Evolutionary conservation across 2,329 filamentous ascomycete species (phyloP), one percentile per base, ranked within the genome.

Genomic region (Hirsutella minnesotensis): DNA sequence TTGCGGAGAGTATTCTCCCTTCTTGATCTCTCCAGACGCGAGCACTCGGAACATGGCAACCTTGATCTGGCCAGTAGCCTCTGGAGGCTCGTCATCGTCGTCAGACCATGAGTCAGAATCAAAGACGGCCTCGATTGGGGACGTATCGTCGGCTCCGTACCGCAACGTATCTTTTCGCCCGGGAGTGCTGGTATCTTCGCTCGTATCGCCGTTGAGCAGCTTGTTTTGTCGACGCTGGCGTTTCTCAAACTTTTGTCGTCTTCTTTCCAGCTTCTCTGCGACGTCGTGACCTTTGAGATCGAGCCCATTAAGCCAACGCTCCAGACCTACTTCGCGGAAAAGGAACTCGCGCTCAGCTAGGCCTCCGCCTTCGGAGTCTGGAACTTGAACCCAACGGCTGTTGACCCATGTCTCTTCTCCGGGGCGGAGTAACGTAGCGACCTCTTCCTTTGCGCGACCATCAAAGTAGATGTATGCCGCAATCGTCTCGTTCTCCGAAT

Each of bases 401-500:
- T 96, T 98, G 20, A 98, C 94, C 92, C 92, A 98, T 2, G 92
- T 98, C 66, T 98, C 92, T 60, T 96, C 92, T 20, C 92, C 90
- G 12, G 89, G 83, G 43, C 92, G 76, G 41, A 98, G 70, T 44
- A 98, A 69, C 12, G 92, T 98, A 41, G 92, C 92, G 3, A 98
- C 94, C 66, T 98, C 92, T 61, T 98, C 92, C 62, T 98, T 98
- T 47, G 78, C 77, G 48, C 92, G 75, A 16, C 92, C 92, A 63
- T 98, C 92, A 58, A 98, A 98, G 67, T 98, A 98, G 53, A 98
- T 96, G 63, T 98, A 98, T 31, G 90, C 92, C 27, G 92, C 92
- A 54, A 98, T 90, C 13, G 92, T 98, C 67, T 98, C 92, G 63
- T 95, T 95, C 44, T 87, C 83, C 27, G 86, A 94, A 47, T 85